Percentiles rank a stretch among this genome's conserved stretches.
Conservation (phyloP, 768 basidiomycete species). For the Coprinellus micaceus region DNA sequence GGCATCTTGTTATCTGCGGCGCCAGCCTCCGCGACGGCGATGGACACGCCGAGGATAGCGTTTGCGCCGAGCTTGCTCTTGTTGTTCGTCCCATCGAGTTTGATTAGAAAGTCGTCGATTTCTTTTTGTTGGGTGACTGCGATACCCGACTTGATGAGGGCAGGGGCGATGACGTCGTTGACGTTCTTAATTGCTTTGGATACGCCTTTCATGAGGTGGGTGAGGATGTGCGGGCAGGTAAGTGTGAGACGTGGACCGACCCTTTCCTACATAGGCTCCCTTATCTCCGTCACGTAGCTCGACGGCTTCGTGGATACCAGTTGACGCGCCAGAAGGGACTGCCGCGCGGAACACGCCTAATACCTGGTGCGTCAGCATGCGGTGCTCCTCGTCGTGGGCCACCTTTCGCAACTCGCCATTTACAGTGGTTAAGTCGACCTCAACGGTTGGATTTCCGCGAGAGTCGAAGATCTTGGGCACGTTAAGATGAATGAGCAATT, state of each 20-base stretch:
- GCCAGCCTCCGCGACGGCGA: conserved; percentile 89
- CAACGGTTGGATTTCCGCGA: conserved; percentile 96
- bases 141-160: conserved; percentile 78
- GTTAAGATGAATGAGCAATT: conserved; percentile 7
- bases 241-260: no score
- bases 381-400: background rate
- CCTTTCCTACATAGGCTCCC: conserved; percentile 90
- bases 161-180: conserved; percentile 87
- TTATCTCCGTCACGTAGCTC: conserved; percentile 98
- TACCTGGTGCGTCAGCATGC: background rate
- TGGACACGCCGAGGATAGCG: conserved; percentile 97
- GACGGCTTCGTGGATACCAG: conserved; percentile 96
- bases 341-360: conserved; percentile 88
- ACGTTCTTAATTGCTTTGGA: conserved; percentile 91
- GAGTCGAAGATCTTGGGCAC: conserved; percentile 91
- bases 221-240: conserved; percentile 26
- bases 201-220: conserved; percentile 58
- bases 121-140: conserved; percentile 89
- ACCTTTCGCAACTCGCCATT: conserved; percentile 56
- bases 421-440: conserved; percentile 83
- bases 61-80: conserved; percentile 99
- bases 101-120: conserved; percentile 96
- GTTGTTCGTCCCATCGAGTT: conserved; percentile 95
- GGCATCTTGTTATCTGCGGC: conserved; percentile 94
- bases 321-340: conserved; percentile 98